phyloP scores from a whole-genome alignment of 2,329 filamentous ascomycete genomes.

The Pseudogymnoascus sp. region DNA sequence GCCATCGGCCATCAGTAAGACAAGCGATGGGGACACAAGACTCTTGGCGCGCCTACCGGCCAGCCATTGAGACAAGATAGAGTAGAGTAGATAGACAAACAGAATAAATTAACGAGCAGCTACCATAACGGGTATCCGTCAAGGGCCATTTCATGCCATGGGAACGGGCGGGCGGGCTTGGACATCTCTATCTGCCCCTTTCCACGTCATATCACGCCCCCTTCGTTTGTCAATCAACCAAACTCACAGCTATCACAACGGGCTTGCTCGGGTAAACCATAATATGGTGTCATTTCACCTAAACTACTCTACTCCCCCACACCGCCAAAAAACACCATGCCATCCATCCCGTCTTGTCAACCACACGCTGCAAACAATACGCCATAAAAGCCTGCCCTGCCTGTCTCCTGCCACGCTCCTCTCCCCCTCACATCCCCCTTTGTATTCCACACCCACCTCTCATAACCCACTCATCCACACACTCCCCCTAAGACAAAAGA shows the following conservation, averaged over 20 bases:
- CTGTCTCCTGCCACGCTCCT: not conserved
- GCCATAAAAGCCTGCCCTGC: not conserved
- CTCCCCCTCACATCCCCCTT: not conserved
- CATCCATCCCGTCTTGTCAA: not conserved
- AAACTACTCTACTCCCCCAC: slow-evolving; percentile 21
- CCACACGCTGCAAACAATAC: not conserved
- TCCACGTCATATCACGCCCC: not conserved
- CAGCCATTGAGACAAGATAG: no score
- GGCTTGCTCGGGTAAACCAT: not conserved
- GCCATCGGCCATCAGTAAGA: not conserved
- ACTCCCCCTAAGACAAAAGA: not conserved
- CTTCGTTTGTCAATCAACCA: not conserved
- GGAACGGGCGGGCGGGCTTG: no score
- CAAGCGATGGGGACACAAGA: not conserved
- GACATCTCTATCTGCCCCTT: not conserved
- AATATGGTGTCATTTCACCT: slow-evolving; percentile 12
- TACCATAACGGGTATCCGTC: no score
- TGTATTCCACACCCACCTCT: not conserved
- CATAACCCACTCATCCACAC: not conserved
- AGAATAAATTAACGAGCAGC: not conserved
- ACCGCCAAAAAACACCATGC: slow-evolving; percentile 25
- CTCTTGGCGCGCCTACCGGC: not conserved
- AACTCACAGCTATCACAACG: not conserved
- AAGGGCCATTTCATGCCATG: no score
- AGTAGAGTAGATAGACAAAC: not conserved